Evolutionary conservation across 2,329 filamentous ascomycete species (phyloP).

Genomic region (Pleoardoris graminearum): DNA sequence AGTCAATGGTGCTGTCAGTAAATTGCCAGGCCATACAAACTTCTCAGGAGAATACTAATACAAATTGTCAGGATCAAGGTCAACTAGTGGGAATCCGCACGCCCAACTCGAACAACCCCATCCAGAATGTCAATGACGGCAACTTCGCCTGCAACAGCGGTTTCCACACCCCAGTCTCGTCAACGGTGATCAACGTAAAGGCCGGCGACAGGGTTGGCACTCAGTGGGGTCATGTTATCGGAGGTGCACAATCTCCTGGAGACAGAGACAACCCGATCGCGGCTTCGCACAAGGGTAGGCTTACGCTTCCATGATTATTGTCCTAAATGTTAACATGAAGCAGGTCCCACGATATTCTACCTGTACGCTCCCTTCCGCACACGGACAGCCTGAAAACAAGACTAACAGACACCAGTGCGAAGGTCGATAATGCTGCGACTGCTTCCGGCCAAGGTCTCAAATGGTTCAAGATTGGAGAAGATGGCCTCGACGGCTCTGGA

Average conservation of each 20-base stretch:
- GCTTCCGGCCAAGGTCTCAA: conserved; percentile 45
- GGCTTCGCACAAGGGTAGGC: conserved; percentile 13
- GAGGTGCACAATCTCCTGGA: conserved; percentile 55
- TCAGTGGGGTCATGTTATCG: conserved; percentile 59
- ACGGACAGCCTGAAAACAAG: conserved; percentile 1
- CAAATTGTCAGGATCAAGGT: conserved; percentile 49
- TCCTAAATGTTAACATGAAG: conserved; percentile 50
- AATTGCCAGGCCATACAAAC: background rate
- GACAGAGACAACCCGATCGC: conserved; percentile 21
- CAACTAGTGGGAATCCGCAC: conserved; percentile 56
- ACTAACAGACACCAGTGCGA: conserved; percentile 26
- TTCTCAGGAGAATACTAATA: background rate
- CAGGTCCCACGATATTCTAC: conserved; percentile 49
- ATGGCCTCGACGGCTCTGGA: conserved; percentile 45
- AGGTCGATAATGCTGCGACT: conserved; percentile 47
- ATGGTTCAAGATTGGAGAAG: conserved; percentile 50
- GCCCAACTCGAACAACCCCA: conserved; percentile 55
- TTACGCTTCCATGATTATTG: background rate
- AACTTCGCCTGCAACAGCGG: conserved; percentile 54
- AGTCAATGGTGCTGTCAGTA: conserved; percentile 46
- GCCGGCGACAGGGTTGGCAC: conserved; percentile 58
- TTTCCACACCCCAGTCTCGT: conserved; percentile 40
- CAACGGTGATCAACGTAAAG: conserved; percentile 53
- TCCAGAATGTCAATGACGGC: conserved; percentile 53
- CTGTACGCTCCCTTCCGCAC: conserved; percentile 27